Conservation (phyloP, 495 filamentous ascomycete genomes). For the Penicillium herquei region DNA sequence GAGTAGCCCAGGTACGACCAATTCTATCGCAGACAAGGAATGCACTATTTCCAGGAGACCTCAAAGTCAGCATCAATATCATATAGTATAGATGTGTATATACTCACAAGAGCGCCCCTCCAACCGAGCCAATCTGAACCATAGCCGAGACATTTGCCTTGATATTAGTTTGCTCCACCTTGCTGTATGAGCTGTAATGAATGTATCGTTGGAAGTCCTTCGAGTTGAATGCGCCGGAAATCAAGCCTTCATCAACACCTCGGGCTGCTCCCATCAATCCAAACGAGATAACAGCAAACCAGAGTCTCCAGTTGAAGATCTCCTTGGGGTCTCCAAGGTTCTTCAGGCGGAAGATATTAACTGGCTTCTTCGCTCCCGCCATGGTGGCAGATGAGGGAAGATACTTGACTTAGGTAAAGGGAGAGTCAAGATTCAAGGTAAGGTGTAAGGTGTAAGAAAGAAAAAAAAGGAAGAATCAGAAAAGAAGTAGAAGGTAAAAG, state of each 20-base stretch:
- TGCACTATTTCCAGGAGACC: constrained; percentile 37
- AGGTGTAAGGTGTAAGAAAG: neutral
- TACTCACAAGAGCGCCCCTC: constrained; percentile 58
- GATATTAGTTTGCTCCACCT: constrained; percentile 56
- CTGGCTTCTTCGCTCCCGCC: constrained; percentile 62
- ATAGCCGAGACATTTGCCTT: constrained; percentile 70
- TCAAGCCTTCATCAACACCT: constrained; percentile 69
- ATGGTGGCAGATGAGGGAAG: constrained; percentile 31
- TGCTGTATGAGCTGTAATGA: constrained; percentile 52
- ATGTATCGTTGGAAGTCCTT: constrained; percentile 60
- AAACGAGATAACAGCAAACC: constrained; percentile 65
- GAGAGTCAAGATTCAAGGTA: neutral
- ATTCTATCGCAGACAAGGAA: constrained; percentile 67
- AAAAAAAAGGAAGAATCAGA: neutral
- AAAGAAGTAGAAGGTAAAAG: neutral
- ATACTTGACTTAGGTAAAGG: neutral
- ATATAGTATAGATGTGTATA: neutral
- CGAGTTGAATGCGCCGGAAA: constrained; percentile 63
- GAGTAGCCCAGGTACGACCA: constrained; percentile 68
- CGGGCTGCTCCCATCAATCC: constrained; percentile 67
- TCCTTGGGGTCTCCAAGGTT: constrained; percentile 53
- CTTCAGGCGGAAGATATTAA: constrained; percentile 64
- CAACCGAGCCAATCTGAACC: constrained; percentile 69
- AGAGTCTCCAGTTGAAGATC: constrained; percentile 63
- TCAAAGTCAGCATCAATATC: neutral